phyloP scores from a whole-genome alignment of 306 rosid species.

The Malus sieversii region DNA sequence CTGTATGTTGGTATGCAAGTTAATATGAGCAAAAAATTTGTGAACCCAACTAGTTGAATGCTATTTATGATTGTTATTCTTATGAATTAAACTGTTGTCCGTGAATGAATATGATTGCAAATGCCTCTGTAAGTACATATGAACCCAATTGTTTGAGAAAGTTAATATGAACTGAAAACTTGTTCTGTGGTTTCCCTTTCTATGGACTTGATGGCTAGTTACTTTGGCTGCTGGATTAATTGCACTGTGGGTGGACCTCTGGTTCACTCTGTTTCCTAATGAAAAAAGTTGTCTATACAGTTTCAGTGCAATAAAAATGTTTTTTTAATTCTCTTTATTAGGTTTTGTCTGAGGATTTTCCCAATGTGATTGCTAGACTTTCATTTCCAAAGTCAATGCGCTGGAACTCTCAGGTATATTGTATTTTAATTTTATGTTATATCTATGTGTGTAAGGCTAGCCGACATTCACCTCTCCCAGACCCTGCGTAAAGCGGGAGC shows the following conservation, averaged over 20 bases:
- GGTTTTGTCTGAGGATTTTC: conserved; percentile 84
- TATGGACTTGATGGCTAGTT: neutral
- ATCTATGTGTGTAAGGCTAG: neutral
- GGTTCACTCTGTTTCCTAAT: neutral
- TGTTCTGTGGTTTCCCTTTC: neutral
- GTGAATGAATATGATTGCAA: neutral
- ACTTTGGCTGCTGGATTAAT: neutral
- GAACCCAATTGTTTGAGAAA: neutral
- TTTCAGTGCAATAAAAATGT: neutral
- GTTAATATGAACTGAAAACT: neutral
- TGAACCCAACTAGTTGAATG: neutral
- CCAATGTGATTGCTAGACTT: conserved; percentile 58
- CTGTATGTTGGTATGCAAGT: neutral
- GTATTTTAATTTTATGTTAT: conserved; percentile 1
- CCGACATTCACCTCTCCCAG: no score
- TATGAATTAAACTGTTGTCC: neutral
- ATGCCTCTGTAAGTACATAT: neutral
- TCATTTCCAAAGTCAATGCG: conserved; percentile 94
- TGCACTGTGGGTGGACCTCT: neutral
- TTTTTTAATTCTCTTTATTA: conserved; percentile 8
- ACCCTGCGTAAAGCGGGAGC: no score
- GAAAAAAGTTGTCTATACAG: neutral
- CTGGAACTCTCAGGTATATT: conserved; percentile 86
- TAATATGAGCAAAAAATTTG: neutral
- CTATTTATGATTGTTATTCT: neutral